Evolutionary conservation across 2,329 filamentous ascomycete genomes (phyloP).

Genomic region (Celoporthe dispersa): DNA sequence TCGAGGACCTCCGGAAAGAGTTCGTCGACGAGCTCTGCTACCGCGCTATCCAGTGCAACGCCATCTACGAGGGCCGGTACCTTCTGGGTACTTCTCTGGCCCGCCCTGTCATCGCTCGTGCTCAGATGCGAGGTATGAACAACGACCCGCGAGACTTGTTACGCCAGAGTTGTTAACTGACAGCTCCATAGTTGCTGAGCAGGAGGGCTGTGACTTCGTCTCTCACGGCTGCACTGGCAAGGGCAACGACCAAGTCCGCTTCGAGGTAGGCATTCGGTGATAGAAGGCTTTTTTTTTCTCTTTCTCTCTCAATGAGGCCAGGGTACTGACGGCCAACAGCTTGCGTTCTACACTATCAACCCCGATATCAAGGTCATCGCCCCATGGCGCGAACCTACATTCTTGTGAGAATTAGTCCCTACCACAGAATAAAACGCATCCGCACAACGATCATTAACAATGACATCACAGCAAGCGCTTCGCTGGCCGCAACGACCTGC

Average conservation of each 20-base stretch:
- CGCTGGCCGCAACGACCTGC: slow-evolving; percentile 69
- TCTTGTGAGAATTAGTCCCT: slow-evolving; percentile 48
- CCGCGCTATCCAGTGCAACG: slow-evolving; percentile 76
- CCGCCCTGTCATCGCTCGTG: slow-evolving; percentile 71
- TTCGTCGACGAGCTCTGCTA: slow-evolving; percentile 83
- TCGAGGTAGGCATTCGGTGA: slow-evolving; percentile 46
- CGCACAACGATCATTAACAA: background rate
- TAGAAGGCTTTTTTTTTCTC: background rate
- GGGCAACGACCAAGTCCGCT: slow-evolving; percentile 65
- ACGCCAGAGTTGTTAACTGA: background rate
- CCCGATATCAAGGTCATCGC: slow-evolving; percentile 73
- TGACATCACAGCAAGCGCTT: slow-evolving; percentile 56
- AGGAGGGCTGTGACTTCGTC: slow-evolving; percentile 61
- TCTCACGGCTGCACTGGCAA: slow-evolving; percentile 57
- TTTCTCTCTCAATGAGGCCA: slow-evolving; percentile 8
- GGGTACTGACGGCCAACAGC: slow-evolving; percentile 30
- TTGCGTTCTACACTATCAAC: slow-evolving; percentile 48
- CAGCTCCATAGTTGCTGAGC: slow-evolving; percentile 55
- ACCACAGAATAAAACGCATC: background rate
- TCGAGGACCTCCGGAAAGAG: slow-evolving; percentile 70
- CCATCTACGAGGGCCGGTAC: slow-evolving; percentile 64
- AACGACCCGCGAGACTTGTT: background rate
- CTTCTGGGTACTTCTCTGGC: slow-evolving; percentile 64
- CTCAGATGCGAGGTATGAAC: slow-evolving; percentile 54
- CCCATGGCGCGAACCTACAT: slow-evolving; percentile 73